Evolutionary conservation across 352 stramenopile genomes (phyloP).

Genomic region (Globisporangium lucens): DNA sequence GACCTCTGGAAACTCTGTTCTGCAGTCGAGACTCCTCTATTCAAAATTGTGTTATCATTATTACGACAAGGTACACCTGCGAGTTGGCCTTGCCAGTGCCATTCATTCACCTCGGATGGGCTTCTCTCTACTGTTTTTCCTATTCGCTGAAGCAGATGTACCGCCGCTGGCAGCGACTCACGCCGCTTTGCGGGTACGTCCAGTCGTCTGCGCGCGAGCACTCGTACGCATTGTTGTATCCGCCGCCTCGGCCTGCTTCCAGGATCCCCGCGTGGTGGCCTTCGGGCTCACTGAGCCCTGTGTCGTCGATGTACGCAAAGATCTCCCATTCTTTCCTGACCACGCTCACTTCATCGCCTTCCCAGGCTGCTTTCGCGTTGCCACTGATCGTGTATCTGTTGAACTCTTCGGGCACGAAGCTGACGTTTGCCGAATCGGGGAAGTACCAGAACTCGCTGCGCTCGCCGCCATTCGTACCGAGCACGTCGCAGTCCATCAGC

Average conservation of each 20-base stretch:
- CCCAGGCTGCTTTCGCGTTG: background rate
- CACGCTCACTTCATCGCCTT: conserved; percentile 11
- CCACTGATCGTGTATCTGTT: conserved; percentile 3
- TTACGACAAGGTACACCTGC: background rate
- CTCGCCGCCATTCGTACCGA: background rate
- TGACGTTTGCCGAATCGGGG: conserved; percentile 7
- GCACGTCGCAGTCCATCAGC: conserved; percentile 15
- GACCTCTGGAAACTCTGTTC: background rate
- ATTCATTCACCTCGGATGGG: background rate
- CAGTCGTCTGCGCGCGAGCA: conserved; percentile 14
- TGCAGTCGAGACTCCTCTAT: background rate
- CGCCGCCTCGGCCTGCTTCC: conserved; percentile 4
- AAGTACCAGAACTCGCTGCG: conserved; percentile 21
- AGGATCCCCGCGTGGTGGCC: conserved; percentile 8
- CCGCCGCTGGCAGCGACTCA: conserved; percentile 3
- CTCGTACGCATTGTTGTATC: conserved; percentile 11
- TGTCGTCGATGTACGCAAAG: conserved; percentile 17
- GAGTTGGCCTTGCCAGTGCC: background rate
- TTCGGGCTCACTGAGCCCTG: background rate
- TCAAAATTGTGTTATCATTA: background rate
- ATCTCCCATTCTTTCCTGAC: conserved; percentile 3
- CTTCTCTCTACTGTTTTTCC: background rate
- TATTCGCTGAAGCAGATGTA: conserved; percentile 18
- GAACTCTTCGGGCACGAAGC: background rate
- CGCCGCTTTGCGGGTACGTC: background rate